Conservation (phyloP, 768 basidiomycete species). For the Russula virescens region DNA sequence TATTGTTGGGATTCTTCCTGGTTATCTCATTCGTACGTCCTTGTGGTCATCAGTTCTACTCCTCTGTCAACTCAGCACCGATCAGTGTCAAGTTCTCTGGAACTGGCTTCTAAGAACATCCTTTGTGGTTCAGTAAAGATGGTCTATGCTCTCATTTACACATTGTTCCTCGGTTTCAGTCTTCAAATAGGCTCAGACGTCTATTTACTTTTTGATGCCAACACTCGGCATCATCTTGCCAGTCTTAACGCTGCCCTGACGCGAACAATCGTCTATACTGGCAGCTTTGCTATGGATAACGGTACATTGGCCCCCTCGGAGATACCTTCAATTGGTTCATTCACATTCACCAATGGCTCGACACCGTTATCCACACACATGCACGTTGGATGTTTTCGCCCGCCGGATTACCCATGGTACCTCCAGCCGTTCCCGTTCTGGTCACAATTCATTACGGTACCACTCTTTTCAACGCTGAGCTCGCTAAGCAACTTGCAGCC, state of each 20-base stretch:
- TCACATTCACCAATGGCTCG: conserved; percentile 57
- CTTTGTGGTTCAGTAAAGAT: conserved; percentile 81
- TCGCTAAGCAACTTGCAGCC: conserved; percentile 79
- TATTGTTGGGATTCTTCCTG: conserved; percentile 87
- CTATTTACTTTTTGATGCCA: conserved; percentile 63
- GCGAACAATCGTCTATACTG: conserved; percentile 48
- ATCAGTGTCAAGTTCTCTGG: conserved; percentile 73
- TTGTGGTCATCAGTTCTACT: conserved; percentile 13
- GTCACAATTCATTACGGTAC: conserved; percentile 72
- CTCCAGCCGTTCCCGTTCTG: conserved; percentile 78
- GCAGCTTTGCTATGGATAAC: conserved; percentile 63
- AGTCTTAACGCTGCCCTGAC: conserved; percentile 47
- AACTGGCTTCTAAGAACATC: conserved; percentile 81
- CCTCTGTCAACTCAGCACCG: conserved; percentile 2
- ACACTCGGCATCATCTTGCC: conserved; percentile 47
- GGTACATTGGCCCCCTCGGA: conserved; percentile 35
- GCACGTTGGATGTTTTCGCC: conserved; percentile 65
- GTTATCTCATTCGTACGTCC: conserved; percentile 68
- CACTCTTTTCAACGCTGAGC: conserved; percentile 62
- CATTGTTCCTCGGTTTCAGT: conserved; percentile 78
- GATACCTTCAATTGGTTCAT: conserved; percentile 51
- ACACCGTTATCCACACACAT: conserved; percentile 44
- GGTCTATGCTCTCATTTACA: conserved; percentile 86
- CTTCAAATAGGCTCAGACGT: conserved; percentile 80
- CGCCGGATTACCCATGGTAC: conserved; percentile 61